Conservation (phyloP, 441 rosid genomes). For the Mallotus japonicus region DNA sequence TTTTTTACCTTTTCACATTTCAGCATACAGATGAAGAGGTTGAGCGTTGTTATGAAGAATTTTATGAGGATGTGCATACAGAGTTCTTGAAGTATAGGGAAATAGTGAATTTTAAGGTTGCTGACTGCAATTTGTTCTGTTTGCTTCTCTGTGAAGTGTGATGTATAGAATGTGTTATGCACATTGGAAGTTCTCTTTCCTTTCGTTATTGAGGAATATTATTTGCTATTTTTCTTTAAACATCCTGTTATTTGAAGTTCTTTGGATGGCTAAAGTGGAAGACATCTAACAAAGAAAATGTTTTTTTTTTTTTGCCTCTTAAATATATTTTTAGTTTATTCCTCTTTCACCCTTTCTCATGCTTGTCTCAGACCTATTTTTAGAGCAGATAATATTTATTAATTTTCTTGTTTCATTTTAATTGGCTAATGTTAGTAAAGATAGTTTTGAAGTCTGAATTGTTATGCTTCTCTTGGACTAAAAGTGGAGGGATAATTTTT, state of each 20-base stretch:
- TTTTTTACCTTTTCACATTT: slow-evolving; percentile 29
- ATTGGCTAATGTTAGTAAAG: not conserved
- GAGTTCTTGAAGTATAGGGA: slow-evolving; percentile 95
- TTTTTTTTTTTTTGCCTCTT: no score
- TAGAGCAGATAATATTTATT: not conserved
- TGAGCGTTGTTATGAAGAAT: slow-evolving; percentile 77
- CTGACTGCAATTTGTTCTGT: slow-evolving; percentile 21
- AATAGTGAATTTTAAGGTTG: slow-evolving; percentile 92
- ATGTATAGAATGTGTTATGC: not conserved
- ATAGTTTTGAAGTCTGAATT: slow-evolving; percentile 9
- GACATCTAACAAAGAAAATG: no score
- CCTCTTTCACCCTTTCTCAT: no score
- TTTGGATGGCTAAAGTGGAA: not conserved
- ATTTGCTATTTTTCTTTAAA: slow-evolving; percentile 7
- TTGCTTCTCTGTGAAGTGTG: not conserved
- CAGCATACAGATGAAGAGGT: slow-evolving; percentile 95
- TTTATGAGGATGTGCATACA: slow-evolving; percentile 96
- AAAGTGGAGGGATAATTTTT: not conserved
- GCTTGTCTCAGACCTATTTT: no score
- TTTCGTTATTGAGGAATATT: not conserved
- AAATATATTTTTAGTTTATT: no score
- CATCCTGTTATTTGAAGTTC: not conserved
- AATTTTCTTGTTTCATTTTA: not conserved
- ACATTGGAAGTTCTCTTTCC: not conserved
- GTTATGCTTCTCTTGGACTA: not conserved